Evolutionary conservation across 2,329 filamentous ascomycete genomes (phyloP), one percentile per base, ranked within the genome.

Genomic region (Arthrobotrys iridis): DNA sequence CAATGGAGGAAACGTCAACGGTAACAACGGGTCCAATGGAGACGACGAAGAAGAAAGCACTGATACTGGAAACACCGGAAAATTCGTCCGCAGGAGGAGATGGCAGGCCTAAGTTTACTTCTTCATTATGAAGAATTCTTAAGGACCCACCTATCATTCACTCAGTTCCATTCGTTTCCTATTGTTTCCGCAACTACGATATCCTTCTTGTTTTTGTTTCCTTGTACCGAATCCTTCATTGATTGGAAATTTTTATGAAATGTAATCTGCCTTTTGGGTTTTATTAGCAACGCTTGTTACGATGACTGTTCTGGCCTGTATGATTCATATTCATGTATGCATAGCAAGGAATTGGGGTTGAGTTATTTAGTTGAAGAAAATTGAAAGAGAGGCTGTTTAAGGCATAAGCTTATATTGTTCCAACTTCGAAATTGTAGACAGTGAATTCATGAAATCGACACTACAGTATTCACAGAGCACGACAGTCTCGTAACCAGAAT

Each of bases 321-420:
- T 30, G 18, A 3, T 58, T 59, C 30, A 35, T 43, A 41, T 41
- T 15, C 55, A 59, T 59, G 55, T 59, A 59, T 43, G 35, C 55
- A 59, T 59, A 59, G 35, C 35, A 10, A 24, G 35, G 35, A 15
- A 11, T 26, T n/a, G 37, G 26, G 52, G 20, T 40, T 28, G 24
- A 8, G 7, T 20, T 28, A 13, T 59, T 59, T 59, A 43, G 35
- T 59, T 59, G n/a, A 59, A 43, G 55, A 59, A 59, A 41, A 28
- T 7, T 59, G 55, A 59, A 43, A 35, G 55, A n/a, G 55, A 43
- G 55, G 55, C 55, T 18, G 11, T 20, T 43, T 13, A 43, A 59
- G 55, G 55, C 55, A 18, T 43, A 18, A 43, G 30, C 6, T 13
- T 30, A 6, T n/a, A 43, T 35, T 4, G 26, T 30, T n/a, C 24